Conservation (phyloP, 495 filamentous ascomycete species). For the Friedmanniomyces endolithicus region DNA sequence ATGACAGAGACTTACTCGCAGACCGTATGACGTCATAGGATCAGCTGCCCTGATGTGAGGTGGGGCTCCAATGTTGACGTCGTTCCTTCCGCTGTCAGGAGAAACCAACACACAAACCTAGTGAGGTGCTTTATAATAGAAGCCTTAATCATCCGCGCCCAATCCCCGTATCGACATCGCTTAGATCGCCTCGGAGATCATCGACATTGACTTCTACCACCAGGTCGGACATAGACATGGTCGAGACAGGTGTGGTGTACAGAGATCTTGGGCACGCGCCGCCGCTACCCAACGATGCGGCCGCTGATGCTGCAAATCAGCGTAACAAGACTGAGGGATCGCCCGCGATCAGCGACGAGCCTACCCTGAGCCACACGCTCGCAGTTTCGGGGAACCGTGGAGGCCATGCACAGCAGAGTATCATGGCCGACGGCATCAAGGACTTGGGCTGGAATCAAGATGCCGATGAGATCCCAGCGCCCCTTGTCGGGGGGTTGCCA, state of each 20-base stretch:
- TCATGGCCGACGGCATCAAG: constrained; percentile 41
- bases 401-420: constrained; percentile 36
- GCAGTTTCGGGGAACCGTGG: constrained; percentile 29
- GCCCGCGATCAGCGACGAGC: constrained; percentile 19
- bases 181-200: neutral
- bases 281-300: constrained; percentile 23
- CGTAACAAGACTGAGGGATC: constrained; percentile 20
- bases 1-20: too few relatives aligned
- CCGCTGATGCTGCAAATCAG: constrained; percentile 12
- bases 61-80: too few relatives aligned
- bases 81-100: too few relatives aligned
- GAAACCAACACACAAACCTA: too few relatives aligned
- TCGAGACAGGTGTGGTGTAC: neutral
- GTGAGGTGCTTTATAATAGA: too few relatives aligned
- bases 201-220: neutral
- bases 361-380: constrained; percentile 31
- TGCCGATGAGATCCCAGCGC: constrained; percentile 43
- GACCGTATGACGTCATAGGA: too few relatives aligned
- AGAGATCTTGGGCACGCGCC: constrained; percentile 28
- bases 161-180: neutral
- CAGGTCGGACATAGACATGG: constrained; percentile 3
- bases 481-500: constrained; percentile 57
- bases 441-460: constrained; percentile 66
- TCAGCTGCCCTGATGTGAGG: too few relatives aligned
- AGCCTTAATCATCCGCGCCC: neutral